These are phyloP conservation scores for Colletotrichum cordylinicola DNA, from an alignment of 2,329 filamentous ascomycete genomes.

Conservation along the genomic window DNA sequence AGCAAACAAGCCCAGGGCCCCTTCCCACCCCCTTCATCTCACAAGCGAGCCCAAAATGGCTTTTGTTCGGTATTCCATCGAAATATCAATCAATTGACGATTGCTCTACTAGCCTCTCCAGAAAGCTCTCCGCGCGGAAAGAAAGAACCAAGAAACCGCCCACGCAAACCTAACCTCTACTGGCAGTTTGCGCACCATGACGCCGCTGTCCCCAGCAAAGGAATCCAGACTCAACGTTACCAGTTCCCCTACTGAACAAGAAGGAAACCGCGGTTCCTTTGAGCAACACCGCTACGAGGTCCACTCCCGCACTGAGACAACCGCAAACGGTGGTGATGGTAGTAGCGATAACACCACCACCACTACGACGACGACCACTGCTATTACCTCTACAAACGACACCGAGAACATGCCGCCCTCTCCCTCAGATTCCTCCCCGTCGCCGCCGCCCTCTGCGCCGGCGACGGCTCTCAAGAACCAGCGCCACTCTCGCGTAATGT, in stretches of 20 bases:
- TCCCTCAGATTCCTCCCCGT: constrained; percentile 33
- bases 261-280: constrained; percentile 30
- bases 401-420: constrained; percentile 51
- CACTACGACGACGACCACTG: constrained; percentile 23
- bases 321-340: constrained; percentile 17
- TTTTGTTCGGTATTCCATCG: constrained; percentile 6
- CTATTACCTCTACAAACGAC: constrained; percentile 32
- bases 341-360: constrained; percentile 20
- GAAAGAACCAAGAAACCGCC: not conserved
- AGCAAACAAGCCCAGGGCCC: constrained; percentile 19
- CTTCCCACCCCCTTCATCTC: constrained; percentile 22
- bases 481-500: constrained; percentile 61
- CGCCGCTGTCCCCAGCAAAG: constrained; percentile 44
- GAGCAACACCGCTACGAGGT: constrained; percentile 38
- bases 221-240: constrained; percentile 35
- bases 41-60: constrained; percentile 22
- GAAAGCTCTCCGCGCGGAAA: not conserved
- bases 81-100: constrained; percentile 21
- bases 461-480: constrained; percentile 23
- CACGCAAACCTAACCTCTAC: not conserved
- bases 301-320: constrained; percentile 30
- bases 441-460: constrained; percentile 15
- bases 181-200: constrained; percentile 32
- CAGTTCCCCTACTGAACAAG: constrained; percentile 29
- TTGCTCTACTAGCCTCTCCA: not conserved